Conservation (phyloP, 768 basidiomycete species). For the Lactarius quietus region DNA sequence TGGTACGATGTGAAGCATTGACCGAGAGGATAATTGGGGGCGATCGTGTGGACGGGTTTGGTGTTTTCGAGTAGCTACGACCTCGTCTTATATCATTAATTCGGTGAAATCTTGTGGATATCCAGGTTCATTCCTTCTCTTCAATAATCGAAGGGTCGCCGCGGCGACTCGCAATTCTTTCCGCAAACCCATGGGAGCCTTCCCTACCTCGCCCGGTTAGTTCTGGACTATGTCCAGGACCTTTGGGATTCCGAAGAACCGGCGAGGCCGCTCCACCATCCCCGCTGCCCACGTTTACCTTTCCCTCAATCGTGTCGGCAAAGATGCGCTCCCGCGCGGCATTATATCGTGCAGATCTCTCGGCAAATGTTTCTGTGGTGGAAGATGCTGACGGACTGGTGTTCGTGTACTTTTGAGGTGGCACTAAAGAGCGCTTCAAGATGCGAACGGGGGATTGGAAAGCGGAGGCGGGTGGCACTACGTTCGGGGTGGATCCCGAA, state of each 20-base stretch:
- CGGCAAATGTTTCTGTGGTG: slow-evolving; percentile 44
- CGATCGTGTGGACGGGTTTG: slow-evolving; percentile 39
- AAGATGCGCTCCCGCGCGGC: slow-evolving; percentile 75
- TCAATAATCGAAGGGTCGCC: background rate
- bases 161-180: slow-evolving; percentile 2
- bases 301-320: slow-evolving; percentile 28
- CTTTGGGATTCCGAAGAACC: slow-evolving; percentile 23
- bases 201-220: slow-evolving; percentile 6
- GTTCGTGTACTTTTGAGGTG: slow-evolving; percentile 25
- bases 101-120: background rate
- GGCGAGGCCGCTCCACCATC: background rate
- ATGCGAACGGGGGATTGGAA: slow-evolving; percentile 66
- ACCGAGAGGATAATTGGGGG: slow-evolving; percentile 54
- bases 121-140: background rate
- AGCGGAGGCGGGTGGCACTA: slow-evolving; percentile 50
- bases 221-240: slow-evolving; percentile 9
- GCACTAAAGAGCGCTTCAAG: slow-evolving; percentile 53
- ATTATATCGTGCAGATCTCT: slow-evolving; percentile 70
- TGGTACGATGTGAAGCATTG: slow-evolving; percentile 48
- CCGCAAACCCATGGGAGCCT: slow-evolving; percentile 19
- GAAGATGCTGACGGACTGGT: slow-evolving; percentile 28
- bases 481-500: slow-evolving; percentile 33
- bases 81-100: background rate
- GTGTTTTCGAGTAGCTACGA: slow-evolving; percentile 16
- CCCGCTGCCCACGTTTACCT: background rate